Conservation (phyloP, 2,329 filamentous ascomycete genomes). For the Colletotrichum scovillei region DNA sequence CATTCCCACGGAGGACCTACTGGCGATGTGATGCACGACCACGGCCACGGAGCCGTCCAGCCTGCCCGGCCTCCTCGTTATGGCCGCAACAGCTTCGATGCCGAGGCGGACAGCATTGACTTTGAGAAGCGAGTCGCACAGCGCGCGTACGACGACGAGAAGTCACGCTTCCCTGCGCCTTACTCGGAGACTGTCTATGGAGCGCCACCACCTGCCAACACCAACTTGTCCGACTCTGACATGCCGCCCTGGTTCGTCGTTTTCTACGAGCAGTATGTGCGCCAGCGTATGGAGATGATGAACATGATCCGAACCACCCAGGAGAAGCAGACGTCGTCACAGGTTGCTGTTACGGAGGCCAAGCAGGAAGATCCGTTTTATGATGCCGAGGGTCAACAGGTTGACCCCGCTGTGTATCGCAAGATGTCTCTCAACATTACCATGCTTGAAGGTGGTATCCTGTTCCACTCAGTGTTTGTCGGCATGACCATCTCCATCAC, state of each 20-base stretch:
- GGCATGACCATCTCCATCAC: conserved; percentile 79
- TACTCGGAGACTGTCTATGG: conserved; percentile 39
- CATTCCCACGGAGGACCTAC: conserved; percentile 69
- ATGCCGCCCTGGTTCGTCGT: conserved; percentile 73
- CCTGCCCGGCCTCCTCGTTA: conserved; percentile 44
- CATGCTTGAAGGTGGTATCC: conserved; percentile 80
- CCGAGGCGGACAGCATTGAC: conserved; percentile 42
- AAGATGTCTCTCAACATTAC: conserved; percentile 79
- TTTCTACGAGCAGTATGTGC: conserved; percentile 72
- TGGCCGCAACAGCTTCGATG: conserved; percentile 47
- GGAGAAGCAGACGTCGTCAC: conserved; percentile 47
- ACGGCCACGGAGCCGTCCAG: conserved; percentile 37
- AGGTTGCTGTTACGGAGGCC: conserved; percentile 41
- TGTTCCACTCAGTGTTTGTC: conserved; percentile 83
- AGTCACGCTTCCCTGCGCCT: conserved; percentile 36
- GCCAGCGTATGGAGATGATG: conserved; percentile 69
- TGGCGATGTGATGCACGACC: conserved; percentile 44
- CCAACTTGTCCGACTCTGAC: conserved; percentile 49
- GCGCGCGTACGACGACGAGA: conserved; percentile 53
- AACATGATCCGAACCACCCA: conserved; percentile 58
- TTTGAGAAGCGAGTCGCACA: conserved; percentile 56
- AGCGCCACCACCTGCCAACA: conserved; percentile 36
- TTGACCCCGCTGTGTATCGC: conserved; percentile 61
- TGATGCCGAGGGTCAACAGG: conserved; percentile 56
- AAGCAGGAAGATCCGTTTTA: conserved; percentile 48